Conservation (phyloP, 1,284 basidiomycete genomes). For the Rhodotorula sp. region DNA sequence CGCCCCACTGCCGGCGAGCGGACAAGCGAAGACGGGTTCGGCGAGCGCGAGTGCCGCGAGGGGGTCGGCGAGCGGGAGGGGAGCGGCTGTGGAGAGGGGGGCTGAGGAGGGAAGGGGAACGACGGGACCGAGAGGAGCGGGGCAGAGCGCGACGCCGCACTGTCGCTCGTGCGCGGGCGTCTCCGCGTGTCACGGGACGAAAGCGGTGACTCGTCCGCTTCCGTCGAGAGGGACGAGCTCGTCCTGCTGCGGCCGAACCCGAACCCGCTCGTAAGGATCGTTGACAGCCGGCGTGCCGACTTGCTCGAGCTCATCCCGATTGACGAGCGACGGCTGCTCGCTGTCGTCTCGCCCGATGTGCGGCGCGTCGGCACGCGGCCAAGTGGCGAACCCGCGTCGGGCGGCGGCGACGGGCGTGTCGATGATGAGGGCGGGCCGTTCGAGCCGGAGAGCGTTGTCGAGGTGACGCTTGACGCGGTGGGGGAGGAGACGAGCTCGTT, state of each 20-base stretch:
- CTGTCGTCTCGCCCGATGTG: neutral
- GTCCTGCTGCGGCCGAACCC: conserved; percentile 15
- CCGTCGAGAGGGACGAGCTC: conserved; percentile 16
- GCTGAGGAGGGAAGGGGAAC: neutral
- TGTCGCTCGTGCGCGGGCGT: conserved; percentile 6
- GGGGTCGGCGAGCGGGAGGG: neutral
- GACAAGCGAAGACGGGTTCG: neutral
- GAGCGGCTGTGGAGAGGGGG: conserved; percentile 2
- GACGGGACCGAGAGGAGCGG: neutral
- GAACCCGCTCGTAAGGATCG: conserved; percentile 19
- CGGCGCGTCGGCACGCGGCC: neutral
- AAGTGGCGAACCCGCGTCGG: neutral
- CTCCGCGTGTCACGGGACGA: neutral
- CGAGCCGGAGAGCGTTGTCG: neutral
- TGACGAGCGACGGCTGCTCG: neutral
- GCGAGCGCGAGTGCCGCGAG: neutral
- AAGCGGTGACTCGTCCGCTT: neutral
- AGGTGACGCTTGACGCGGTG: neutral
- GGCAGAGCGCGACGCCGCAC: neutral
- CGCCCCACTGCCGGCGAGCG: conserved; percentile 17
- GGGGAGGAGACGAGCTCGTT: neutral
- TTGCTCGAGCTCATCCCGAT: conserved; percentile 13
- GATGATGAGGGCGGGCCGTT: neutral
- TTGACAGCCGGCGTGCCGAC: conserved; percentile 24
- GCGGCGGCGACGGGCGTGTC: neutral